Percentiles rank a stretch among this genome's conserved stretches.
These are phyloP conservation scores for Apocynum venetum DNA, from an alignment of 257 asterid species.

Conservation along the genomic window DNA sequence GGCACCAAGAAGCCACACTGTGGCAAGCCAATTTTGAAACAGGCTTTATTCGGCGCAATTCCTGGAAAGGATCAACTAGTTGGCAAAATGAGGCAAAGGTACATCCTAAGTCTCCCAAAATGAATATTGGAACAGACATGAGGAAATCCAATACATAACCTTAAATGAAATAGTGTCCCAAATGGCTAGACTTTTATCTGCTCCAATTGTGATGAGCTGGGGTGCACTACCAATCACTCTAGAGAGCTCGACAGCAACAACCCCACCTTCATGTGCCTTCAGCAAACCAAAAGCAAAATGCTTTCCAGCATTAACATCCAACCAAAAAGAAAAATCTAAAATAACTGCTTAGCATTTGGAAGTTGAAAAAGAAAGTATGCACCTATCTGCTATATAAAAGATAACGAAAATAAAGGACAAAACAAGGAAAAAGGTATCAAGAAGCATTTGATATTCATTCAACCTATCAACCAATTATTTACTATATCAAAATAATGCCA, in stretches of 20 bases:
- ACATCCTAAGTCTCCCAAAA: constrained; percentile 2
- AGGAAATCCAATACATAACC: constrained; percentile 38
- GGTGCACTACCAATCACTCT: constrained; percentile 93
- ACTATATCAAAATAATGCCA: neutral
- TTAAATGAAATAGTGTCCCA: constrained; percentile 96
- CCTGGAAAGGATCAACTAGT: constrained; percentile 42
- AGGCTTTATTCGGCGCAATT: constrained; percentile 91
- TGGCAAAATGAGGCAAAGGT: constrained; percentile 12
- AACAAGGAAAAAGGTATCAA: neutral
- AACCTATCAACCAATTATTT: neutral
- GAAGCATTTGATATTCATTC: neutral
- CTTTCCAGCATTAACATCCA: neutral
- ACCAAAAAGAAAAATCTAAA: neutral
- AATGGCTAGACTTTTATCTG: constrained; percentile 91
- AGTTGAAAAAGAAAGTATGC: neutral
- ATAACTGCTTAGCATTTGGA: neutral
- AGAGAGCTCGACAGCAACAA: constrained; percentile 91
- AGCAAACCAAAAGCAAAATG: constrained; percentile 9
- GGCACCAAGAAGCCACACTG: constrained; percentile 99
- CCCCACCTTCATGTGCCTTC: constrained; percentile 99
- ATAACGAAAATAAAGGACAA: neutral
- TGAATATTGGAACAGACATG: constrained; percentile 14
- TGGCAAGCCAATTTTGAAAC: constrained; percentile 95
- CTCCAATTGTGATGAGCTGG: constrained; percentile 95
- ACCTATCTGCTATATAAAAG: no score